Conservation (phyloP, 495 filamentous ascomycete species). For the Tirmania nivea region DNA sequence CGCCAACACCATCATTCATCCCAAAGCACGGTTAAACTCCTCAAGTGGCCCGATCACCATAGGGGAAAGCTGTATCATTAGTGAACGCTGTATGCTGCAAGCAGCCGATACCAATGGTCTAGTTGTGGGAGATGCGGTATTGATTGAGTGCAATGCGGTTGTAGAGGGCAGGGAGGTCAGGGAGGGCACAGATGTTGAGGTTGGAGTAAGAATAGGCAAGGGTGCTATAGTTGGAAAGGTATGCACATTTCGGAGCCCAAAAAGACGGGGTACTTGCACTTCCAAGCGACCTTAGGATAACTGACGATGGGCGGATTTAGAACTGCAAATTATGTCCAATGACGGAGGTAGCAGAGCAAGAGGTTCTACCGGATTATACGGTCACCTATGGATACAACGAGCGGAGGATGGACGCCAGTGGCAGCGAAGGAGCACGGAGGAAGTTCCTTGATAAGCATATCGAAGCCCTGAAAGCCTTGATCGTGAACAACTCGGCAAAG, state of each 20-base stretch:
- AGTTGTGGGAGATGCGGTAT: conserved; percentile 33
- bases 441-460: conserved; percentile 38
- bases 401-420: conserved; percentile 34
- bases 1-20: conserved; percentile 58
- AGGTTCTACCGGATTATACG: conserved; percentile 39
- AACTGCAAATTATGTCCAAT: conserved; percentile 31
- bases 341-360: conserved; percentile 29
- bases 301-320: conserved; percentile 21
- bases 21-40: conserved; percentile 48
- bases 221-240: conserved; percentile 45
- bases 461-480: conserved; percentile 37
- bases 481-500: conserved; percentile 40
- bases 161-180: conserved; percentile 41
- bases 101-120: conserved; percentile 21
- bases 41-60: conserved; percentile 47
- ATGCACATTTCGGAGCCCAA: conserved; percentile 13
- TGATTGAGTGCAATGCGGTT: conserved; percentile 37
- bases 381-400: conserved; percentile 41
- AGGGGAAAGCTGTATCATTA: conserved; percentile 51
- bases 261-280: background rate
- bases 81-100: conserved; percentile 46
- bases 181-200: conserved; percentile 40
- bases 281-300: background rate
- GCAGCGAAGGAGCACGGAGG: conserved; percentile 30
- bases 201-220: conserved; percentile 35